Evolutionary conservation across 176 grass and related monocot species (phyloP).

Genomic region (Luzula sylvatica): DNA sequence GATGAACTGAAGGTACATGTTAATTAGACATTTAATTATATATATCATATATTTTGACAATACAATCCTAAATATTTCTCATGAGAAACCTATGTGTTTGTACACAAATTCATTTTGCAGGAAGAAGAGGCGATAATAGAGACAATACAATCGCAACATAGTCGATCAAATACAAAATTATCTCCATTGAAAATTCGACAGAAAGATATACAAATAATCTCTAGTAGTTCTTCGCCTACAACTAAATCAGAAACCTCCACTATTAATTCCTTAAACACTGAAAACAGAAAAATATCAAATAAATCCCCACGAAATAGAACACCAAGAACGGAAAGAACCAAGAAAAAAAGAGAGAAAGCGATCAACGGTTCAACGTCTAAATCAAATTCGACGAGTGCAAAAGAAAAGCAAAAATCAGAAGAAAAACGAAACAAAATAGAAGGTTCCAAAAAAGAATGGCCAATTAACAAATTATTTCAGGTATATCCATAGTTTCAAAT

Average conservation of each 20-base stretch:
- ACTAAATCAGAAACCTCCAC: conserved; percentile 12
- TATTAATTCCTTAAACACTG: conserved; percentile 9
- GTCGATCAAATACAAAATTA: background rate
- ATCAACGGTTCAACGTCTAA: background rate
- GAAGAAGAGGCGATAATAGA: background rate
- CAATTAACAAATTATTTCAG: conserved; percentile 8
- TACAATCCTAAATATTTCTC: too few relatives aligned
- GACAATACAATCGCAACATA: background rate
- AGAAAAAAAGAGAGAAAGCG: background rate
- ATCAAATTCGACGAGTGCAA: background rate
- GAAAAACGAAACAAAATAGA: background rate
- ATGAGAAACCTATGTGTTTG: background rate
- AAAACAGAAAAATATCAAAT: background rate
- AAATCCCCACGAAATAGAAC: conserved; percentile 1
- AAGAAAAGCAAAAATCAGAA: background rate
- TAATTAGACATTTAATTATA: too few relatives aligned
- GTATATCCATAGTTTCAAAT: background rate
- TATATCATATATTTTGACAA: too few relatives aligned
- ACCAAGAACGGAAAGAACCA: background rate
- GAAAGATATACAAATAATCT: conserved; percentile 6
- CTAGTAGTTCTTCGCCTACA: background rate
- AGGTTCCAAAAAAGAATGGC: background rate
- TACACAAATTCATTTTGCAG: background rate
- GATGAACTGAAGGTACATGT: background rate
- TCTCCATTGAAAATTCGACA: conserved; percentile 5